Evolutionary conservation across 2,329 filamentous ascomycete genomes (phyloP), one percentile per base, ranked within the genome.

Genomic region (Phyllosticta citriasiana): DNA sequence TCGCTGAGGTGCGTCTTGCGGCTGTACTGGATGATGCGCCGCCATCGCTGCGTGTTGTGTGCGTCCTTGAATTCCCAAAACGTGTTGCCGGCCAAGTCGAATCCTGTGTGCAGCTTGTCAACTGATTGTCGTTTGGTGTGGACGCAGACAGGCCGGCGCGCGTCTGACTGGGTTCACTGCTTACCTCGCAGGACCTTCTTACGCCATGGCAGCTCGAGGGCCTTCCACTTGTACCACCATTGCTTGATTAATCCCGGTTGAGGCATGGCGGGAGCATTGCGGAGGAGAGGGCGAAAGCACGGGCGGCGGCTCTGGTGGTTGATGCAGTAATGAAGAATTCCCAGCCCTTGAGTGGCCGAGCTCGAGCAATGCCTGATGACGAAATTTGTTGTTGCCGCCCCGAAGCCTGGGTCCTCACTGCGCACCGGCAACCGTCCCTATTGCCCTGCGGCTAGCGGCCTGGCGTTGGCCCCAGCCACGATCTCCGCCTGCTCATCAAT

Each of bases 41-140:
- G 79, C 64, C 77, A 76, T 53, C 83, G 79, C 51, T 76, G 73
- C 50, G 80, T 71, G 65, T 83, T 82, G 60, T 83, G 64, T 19
- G 76, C 73, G 68, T 85, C 83, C 68, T 82, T 82, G 72, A 87
- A 86, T 68, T 86, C 84, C 84, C 84, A 87, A 71, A 81, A 87
- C 9, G 84, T 86, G 72, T 87, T 87, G 63, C 84, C 84, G 22
- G 78, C 71, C 55, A 87, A 77, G 71, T 87, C 84, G 65, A 79
- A 77, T 68, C 84, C 84, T 84, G 67, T 22, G 16, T 6, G 12
- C 14, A 7, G 16, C 40, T 47, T 7, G 40, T 47, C 4, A 47
- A 16, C 40, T n/a, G 19, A 35, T 12, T 4, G 12, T 5, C 22
- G 35, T 25, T 24, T 22, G 27, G 30, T 54, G 52, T 55, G 52